Percentiles rank a stretch among this genome's conserved stretches.
Conservation (phyloP, 805 yeast genomes). For the Komagataella pseudopastoris region DNA sequence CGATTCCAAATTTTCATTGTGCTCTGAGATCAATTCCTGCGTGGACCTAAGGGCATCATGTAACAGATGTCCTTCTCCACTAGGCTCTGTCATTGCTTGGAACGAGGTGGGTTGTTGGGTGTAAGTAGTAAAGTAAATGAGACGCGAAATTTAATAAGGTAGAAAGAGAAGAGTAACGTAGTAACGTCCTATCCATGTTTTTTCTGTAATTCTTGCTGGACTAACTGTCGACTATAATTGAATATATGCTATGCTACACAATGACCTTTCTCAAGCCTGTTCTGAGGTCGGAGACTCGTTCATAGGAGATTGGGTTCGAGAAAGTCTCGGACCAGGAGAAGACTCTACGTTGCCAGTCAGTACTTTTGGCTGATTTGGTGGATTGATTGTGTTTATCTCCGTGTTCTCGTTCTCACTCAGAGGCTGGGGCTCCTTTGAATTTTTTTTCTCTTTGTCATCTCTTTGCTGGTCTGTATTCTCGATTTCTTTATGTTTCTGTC, state of each 20-base stretch:
- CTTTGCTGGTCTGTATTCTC: neutral
- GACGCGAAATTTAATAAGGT: neutral
- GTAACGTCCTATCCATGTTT: too few species aligned
- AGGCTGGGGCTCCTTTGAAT: neutral
- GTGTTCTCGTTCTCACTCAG: neutral
- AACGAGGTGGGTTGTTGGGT: neutral
- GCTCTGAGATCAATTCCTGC: neutral
- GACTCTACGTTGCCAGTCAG: neutral
- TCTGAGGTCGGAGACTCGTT: neutral
- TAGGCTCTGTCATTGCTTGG: neutral
- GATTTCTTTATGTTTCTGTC: neutral
- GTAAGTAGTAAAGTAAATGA: neutral
- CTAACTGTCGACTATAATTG: too few species aligned
- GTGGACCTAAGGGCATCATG: neutral
- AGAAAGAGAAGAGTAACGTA: neutral
- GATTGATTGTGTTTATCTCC: neutral
- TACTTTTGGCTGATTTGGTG: neutral
- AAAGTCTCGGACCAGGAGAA: neutral
- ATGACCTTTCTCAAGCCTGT: neutral
- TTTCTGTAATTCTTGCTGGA: neutral
- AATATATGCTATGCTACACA: neutral
- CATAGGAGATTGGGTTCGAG: neutral
- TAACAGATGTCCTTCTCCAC: neutral
- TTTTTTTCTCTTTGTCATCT: neutral
- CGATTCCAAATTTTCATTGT: neutral